Evolutionary conservation across 768 basidiomycete genomes (phyloP), one percentile per base, ranked within the genome.

Genomic region (Boletus speciosus): DNA sequence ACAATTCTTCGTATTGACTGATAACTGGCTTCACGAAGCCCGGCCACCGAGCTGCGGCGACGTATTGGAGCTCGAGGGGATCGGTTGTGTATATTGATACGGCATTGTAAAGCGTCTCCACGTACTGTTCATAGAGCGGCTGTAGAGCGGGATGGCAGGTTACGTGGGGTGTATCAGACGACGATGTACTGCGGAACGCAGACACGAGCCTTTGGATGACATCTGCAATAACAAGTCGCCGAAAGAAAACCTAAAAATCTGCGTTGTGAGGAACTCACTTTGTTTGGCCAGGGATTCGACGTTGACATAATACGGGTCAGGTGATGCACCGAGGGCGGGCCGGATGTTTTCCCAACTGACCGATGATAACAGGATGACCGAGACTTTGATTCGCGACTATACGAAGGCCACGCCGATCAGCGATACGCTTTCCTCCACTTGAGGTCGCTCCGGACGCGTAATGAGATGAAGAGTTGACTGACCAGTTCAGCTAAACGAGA

Each of bases 41-140:
- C 0, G 90, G 88, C 90, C 91, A 93, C 21, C 84, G 78, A 6
- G 90, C 86, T 0, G 86, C 83, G 3, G 86, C 82, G 29, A 93
- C 79, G 62, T 92, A 93, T 40, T 80, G 78, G 1, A 93, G 74
- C 63, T 93, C 90, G 46, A 81, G 66, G 1, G 83, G 80, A 61
- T 91, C 84, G 38, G 77, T 78, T 4, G 81, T 83, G 67, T 84
- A 90, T 6, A 81, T 76, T 21, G 78, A 78, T 63, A 89, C 84
- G 31, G 81, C 74, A 44, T 81, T 78, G 63, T 81, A 81, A 3
- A 93, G 67, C 10, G 80, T 73, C 7, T 78, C 73, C 19, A 77
- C 65, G 56, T 86, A 93, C 52, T 86, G 83, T n/a, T 74, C 64
- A 57, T 88, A 90, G 42, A 91, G 76, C 0, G 80, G 73, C 32